A percentile compares a stretch with the other conserved stretches of the same genome.
These are phyloP conservation scores for Ganoderma sp. DNA, from an alignment of 1,284 basidiomycete genomes.

Conservation along the genomic window DNA sequence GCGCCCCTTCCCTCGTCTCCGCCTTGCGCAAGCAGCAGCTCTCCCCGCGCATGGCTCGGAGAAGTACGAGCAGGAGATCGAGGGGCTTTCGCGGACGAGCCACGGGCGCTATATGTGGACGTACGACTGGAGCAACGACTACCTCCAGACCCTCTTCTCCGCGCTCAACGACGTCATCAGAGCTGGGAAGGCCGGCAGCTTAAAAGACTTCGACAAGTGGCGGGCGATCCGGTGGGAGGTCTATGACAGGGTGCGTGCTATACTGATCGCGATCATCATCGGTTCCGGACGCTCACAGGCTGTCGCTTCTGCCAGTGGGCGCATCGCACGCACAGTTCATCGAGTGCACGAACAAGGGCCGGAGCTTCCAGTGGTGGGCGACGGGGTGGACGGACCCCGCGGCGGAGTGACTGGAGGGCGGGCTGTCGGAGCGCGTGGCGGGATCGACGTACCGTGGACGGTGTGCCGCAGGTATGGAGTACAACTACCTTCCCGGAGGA, in stretches of 20 bases:
- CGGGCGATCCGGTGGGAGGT: background rate
- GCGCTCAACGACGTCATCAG: background rate
- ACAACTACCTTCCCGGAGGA: background rate
- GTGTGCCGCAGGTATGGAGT: background rate
- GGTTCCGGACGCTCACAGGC: background rate
- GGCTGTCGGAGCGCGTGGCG: background rate
- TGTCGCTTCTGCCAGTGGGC: too few relatives aligned
- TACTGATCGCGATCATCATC: background rate
- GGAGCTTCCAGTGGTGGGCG: background rate
- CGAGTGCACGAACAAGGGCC: slow-evolving; percentile 3
- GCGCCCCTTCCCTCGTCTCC: background rate
- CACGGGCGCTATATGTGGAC: background rate
- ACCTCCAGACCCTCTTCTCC: background rate
- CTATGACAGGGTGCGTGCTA: background rate
- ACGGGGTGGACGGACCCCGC: background rate
- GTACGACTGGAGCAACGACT: background rate
- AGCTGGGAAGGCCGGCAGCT: background rate
- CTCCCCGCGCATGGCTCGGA: background rate
- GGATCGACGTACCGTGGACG: background rate
- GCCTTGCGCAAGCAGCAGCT: background rate
- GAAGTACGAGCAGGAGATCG: background rate
- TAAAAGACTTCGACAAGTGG: background rate
- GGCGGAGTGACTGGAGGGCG: background rate
- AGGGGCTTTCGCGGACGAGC: background rate
- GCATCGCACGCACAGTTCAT: background rate